Conservation (phyloP, 2,329 filamentous ascomycete genomes). For the Sporothrix sp. region DNA sequence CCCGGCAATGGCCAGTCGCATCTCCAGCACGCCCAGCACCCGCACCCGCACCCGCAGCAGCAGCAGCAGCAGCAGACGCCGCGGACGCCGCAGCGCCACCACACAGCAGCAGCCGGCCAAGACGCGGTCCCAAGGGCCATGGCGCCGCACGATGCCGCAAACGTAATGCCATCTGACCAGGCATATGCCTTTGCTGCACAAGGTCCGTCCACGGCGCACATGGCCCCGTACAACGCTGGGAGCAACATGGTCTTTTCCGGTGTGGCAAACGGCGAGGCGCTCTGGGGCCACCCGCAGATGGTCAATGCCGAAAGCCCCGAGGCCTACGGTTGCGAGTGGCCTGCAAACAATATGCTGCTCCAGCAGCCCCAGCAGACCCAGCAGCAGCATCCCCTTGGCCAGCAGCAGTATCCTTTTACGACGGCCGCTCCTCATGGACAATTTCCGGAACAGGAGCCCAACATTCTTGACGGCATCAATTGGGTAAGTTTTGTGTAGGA, state of each 20-base stretch:
- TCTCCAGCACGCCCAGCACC: constrained; percentile 7
- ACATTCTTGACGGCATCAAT: constrained; percentile 7
- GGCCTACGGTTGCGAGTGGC: constrained; percentile 17
- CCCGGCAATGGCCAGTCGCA: constrained; percentile 6
- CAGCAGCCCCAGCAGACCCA: constrained; percentile 5
- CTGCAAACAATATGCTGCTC: constrained; percentile 1
- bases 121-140: constrained; percentile 3
- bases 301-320: constrained; percentile 28
- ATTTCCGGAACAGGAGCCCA: neutral
- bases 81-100: neutral
- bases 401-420: neutral
- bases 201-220: neutral
- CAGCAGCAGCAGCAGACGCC: neutral
- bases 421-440: neutral
- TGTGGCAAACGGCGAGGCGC: constrained; percentile 37
- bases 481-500: constrained; percentile 4
- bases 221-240: constrained; percentile 9
- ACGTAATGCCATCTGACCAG: constrained; percentile 6
- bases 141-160: neutral
- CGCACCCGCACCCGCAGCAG: neutral
- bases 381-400: neutral
- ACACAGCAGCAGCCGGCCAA: neutral
- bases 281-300: constrained; percentile 32
- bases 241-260: constrained; percentile 34
- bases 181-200: neutral